Evolutionary conservation across 2,329 filamentous ascomycete species (phyloP).

Genomic region (Davidsoniella eucalypti): DNA sequence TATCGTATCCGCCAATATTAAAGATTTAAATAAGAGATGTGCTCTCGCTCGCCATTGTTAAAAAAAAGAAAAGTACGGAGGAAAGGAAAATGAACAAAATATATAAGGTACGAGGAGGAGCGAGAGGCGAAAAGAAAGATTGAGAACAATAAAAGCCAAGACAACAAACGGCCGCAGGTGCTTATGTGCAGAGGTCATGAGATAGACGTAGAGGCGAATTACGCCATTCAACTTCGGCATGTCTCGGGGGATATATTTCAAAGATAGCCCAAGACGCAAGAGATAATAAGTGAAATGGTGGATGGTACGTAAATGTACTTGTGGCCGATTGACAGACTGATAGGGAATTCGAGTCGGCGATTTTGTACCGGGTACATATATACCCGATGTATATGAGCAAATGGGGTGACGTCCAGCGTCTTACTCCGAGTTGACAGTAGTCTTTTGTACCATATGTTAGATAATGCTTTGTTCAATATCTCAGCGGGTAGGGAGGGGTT

Average conservation of each 20-base stretch:
- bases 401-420: slow-evolving; percentile 1
- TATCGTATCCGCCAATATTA: slow-evolving; percentile 5
- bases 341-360: too few species aligned
- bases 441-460: neutral
- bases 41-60: neutral
- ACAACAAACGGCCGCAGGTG: neutral
- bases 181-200: too few species aligned
- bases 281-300: too few species aligned
- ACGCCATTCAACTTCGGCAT: too few species aligned
- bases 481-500: neutral
- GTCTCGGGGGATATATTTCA: neutral
- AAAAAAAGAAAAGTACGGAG: neutral
- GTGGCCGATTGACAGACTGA: too few species aligned
- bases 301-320: too few species aligned
- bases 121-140: neutral
- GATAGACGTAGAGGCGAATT: too few species aligned
- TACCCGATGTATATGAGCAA: neutral
- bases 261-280: neutral
- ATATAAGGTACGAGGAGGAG: neutral
- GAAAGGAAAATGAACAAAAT: neutral
- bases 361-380: too few species aligned
- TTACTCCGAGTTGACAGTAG: slow-evolving; percentile 4
- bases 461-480: too few species aligned
- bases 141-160: neutral
- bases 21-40: slow-evolving; percentile 2